Evolutionary conservation across 768 basidiomycete genomes (phyloP), one percentile per base, ranked within the genome.

Genomic region (Pholiota molesta): DNA sequence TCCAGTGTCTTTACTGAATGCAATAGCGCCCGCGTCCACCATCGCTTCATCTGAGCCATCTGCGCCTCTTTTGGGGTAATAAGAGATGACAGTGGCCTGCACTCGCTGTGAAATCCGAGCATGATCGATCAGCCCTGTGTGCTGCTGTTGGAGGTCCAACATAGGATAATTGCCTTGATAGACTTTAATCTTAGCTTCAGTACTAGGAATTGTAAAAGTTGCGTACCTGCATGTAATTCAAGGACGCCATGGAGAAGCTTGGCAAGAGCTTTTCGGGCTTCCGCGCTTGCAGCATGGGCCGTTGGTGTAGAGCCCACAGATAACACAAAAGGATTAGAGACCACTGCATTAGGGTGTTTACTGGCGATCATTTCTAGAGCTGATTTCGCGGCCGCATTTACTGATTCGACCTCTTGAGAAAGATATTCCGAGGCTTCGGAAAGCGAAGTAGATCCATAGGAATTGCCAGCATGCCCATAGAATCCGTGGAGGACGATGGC

Each of bases 291-390:
- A 10, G 89, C 89, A 69, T 94, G 91, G 0, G 93, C 94, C 2
- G 93, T 88, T 1, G 94, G 94, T 2, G 94, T 95, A n/a, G 92
- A 90, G 21, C 94, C 93, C 1, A 95, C 88, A 2, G 90, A 90
- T 37, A 95, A 75, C 1, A 92, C 82, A 66, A 91, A 94, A 5
- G 84, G 81, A 39, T 77, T 73, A 6, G 77, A 75, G 57, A 79
- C 73, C 42, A 71, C 60, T 5, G 61, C 53, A n/a, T 64, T 69
- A 40, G 74, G 71, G 13, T 75, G 69, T 14, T 77, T 75, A 39
- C 70, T 68, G 9, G 76, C 71, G 31, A 88, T 74, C 54, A 83
- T 72, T 40, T 79, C 77, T 31, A 88, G 69, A 0, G 85, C 86
- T 53, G 83, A 75, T 28, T 75, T 77, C 0, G 92, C 90, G 2